These are phyloP conservation scores for Lachnellula hyalina DNA, from an alignment of 2,329 filamentous ascomycete genomes.

Conservation along the genomic window DNA sequence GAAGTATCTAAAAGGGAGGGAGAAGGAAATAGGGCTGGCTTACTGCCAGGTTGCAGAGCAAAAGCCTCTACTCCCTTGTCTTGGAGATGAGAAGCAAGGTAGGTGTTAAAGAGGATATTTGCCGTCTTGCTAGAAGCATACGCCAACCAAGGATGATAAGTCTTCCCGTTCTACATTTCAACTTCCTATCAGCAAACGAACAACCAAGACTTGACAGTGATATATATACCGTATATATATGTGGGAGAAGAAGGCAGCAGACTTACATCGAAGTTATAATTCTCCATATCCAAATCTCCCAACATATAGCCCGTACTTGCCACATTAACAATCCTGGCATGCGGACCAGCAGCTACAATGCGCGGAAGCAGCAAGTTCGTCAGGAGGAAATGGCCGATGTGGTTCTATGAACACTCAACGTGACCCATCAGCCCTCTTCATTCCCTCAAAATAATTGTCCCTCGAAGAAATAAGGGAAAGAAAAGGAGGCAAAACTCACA, in stretches of 20 bases:
- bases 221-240: no score
- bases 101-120: conserved; percentile 32
- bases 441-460: no score
- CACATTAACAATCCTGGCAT: conserved; percentile 32
- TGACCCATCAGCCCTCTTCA: neutral
- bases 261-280: conserved; percentile 10
- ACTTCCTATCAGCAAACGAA: conserved; percentile 26
- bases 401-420: conserved; percentile 32
- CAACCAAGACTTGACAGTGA: neutral
- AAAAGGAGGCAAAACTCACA: neutral
- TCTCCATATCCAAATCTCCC: conserved; percentile 36
- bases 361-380: conserved; percentile 39
- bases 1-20: neutral
- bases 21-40: neutral
- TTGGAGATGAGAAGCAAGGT: conserved; percentile 21
- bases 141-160: conserved; percentile 30
- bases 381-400: conserved; percentile 48
- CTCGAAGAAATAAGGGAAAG: no score
- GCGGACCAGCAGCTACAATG: conserved; percentile 22
- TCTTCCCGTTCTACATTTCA: conserved; percentile 23
- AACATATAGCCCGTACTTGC: conserved; percentile 40
- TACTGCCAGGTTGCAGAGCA: conserved; percentile 28
- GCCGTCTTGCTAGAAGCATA: conserved; percentile 35
- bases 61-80: conserved; percentile 23
- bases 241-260: conserved; percentile 17